Conservation (phyloP, 2,329 filamentous ascomycete species). For the Leptodontidium sp. region DNA sequence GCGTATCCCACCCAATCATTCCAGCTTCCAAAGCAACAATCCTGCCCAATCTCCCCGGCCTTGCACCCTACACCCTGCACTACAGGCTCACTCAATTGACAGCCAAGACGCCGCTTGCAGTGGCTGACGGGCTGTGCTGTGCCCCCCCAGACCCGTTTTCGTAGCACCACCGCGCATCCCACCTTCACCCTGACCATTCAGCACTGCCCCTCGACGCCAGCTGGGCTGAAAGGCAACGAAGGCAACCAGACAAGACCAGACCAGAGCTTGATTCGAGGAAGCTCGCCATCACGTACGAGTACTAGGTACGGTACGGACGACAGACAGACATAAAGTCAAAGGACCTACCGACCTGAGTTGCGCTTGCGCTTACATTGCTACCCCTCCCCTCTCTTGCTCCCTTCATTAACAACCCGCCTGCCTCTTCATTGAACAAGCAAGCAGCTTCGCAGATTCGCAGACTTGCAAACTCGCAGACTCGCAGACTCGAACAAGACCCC, state of each 20-base stretch:
- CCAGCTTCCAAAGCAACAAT: neutral
- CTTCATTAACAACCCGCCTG: conserved; percentile 14
- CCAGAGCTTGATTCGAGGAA: conserved; percentile 16
- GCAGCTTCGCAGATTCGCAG: conserved; percentile 16
- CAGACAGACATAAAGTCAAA: neutral
- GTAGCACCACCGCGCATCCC: neutral
- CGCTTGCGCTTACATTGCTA: conserved; percentile 17
- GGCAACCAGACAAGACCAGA: neutral
- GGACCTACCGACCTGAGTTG: neutral
- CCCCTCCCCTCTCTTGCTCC: conserved; percentile 23
- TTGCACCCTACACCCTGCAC: neutral
- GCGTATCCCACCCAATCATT: conserved; percentile 5
- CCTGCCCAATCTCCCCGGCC: neutral
- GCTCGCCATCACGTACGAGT: conserved; percentile 26
- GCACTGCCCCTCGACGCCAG: conserved; percentile 30
- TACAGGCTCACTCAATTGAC: conserved; percentile 1
- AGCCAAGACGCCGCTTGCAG: conserved; percentile 30
- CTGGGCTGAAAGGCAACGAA: conserved; percentile 16
- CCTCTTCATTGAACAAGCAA: neutral
- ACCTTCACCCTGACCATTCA: conserved; percentile 20
- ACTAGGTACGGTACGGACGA: neutral
- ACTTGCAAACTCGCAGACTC: conserved; percentile 15
- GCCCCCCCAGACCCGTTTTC: conserved; percentile 4
- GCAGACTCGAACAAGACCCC: neutral
- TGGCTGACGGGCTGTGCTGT: conserved; percentile 28